phyloP scores from a whole-genome alignment of 78 protist genomes.

The Speleostelium caveatum region DNA sequence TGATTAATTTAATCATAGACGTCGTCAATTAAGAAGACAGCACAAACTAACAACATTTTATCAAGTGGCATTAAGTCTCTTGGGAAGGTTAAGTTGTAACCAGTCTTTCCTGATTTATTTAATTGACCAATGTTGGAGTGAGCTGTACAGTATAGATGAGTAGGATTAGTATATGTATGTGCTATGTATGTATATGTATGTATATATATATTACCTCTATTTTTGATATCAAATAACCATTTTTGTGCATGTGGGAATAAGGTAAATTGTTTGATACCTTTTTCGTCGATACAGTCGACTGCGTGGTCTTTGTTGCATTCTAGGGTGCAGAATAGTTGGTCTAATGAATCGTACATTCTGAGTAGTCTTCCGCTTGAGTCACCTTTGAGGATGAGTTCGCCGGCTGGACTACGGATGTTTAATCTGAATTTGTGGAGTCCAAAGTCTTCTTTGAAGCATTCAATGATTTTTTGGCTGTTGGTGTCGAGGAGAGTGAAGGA shows the following conservation, averaged over 20 bases:
- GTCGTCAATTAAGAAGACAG: slow-evolving; percentile 63
- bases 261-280: slow-evolving; percentile 8
- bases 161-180: neutral
- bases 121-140: slow-evolving; percentile 30
- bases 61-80: slow-evolving; percentile 2
- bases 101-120: slow-evolving; percentile 19
- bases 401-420: slow-evolving; percentile 28
- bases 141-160: neutral
- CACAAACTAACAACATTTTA: slow-evolving; percentile 47
- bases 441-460: slow-evolving; percentile 51
- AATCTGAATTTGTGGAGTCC: slow-evolving; percentile 54
- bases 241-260: slow-evolving; percentile 55
- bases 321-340: slow-evolving; percentile 6
- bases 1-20: slow-evolving; percentile 47
- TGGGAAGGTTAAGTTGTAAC: slow-evolving; percentile 46
- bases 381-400: slow-evolving; percentile 58
- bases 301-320: slow-evolving; percentile 32
- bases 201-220: slow-evolving; percentile 30
- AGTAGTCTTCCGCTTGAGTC: slow-evolving; percentile 43
- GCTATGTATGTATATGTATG: too few relatives aligned
- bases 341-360: slow-evolving; percentile 18
- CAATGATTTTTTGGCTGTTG: slow-evolving; percentile 8
- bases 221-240: slow-evolving; percentile 66
- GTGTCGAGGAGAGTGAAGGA: slow-evolving; percentile 14
- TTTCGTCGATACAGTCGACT: slow-evolving; percentile 42